phyloP scores from a whole-genome alignment of 1,139 yeast species.

The Diutina neorugosa region DNA sequence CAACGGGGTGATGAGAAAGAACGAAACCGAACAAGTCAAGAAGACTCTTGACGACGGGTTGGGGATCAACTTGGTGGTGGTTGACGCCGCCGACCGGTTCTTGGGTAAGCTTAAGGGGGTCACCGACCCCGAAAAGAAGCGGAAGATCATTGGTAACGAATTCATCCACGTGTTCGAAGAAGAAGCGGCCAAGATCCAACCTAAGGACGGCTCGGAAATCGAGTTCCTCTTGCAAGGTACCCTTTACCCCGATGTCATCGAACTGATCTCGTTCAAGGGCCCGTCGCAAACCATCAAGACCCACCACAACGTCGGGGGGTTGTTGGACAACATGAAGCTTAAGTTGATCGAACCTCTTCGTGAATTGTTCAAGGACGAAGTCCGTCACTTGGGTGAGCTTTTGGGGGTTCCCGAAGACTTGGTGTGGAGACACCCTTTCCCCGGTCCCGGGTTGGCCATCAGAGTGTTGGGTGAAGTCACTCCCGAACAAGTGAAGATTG shows the following conservation, averaged over 20 bases:
- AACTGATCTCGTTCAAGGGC: conserved; percentile 97
- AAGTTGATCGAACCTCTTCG: conserved; percentile 97
- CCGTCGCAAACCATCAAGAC: conserved; percentile 99
- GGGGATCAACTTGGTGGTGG: conserved; percentile 88
- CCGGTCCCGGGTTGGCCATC: conserved; percentile 99
- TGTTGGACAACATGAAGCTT: conserved; percentile 94
- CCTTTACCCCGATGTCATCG: conserved; percentile 95
- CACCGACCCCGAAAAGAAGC: conserved; percentile 97
- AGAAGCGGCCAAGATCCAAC: conserved; percentile 86
- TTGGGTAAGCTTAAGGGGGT: conserved; percentile 80
- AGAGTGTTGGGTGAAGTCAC: conserved; percentile 97
- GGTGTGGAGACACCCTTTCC: conserved; percentile 99
- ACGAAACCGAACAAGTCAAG: conserved; percentile 83
- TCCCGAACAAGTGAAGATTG: conserved; percentile 83
- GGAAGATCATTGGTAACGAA: conserved; percentile 97
- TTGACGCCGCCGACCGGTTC: conserved; percentile 89
- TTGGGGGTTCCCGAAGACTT: conserved; percentile 93
- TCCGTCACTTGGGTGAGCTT: conserved; percentile 87
- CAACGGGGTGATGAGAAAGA: conserved; percentile 92
- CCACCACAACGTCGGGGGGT: conserved; percentile 98
- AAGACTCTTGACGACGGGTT: conserved; percentile 83
- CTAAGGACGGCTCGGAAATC: conserved; percentile 80
- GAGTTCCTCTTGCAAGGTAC: conserved; percentile 96
- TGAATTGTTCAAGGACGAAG: conserved; percentile 97
- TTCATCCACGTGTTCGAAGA: conserved; percentile 95